Conservation (phyloP, 2,329 filamentous ascomycete species). For the Torrubiella hemipterigena region DNA sequence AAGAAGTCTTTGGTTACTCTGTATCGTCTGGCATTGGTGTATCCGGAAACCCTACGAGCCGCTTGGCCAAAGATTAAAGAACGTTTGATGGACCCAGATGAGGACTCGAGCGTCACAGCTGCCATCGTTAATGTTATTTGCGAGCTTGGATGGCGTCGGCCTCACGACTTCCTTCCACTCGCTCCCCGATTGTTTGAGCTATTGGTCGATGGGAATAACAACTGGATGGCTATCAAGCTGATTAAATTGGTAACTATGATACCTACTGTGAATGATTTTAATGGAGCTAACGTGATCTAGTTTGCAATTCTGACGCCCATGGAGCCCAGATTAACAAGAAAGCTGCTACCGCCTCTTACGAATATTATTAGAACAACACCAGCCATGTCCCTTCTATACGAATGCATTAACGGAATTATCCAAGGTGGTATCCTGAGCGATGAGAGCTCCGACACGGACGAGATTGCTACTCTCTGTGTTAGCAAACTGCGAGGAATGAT, state of each 20-base stretch:
- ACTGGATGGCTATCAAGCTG: constrained; percentile 99
- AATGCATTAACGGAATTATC: constrained; percentile 97
- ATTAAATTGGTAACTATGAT: constrained; percentile 69
- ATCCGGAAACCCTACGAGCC: constrained; percentile 81
- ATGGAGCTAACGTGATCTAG: constrained; percentile 27
- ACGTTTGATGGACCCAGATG: constrained; percentile 74
- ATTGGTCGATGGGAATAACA: constrained; percentile 83
- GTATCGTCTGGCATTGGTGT: constrained; percentile 88
- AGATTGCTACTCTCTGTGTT: constrained; percentile 85
- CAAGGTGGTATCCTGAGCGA: constrained; percentile 87
- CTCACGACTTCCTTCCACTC: constrained; percentile 84
- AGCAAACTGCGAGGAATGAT: constrained; percentile 91
- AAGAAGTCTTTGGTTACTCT: constrained; percentile 96
- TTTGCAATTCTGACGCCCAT: constrained; percentile 91
- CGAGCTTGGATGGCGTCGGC: constrained; percentile 86
- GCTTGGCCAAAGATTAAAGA: constrained; percentile 98
- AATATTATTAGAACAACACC: constrained; percentile 89
- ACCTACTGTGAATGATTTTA: no score
- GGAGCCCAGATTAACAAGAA: constrained; percentile 82
- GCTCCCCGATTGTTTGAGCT: constrained; percentile 88
- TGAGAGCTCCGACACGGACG: constrained; percentile 70
- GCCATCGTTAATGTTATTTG: constrained; percentile 96
- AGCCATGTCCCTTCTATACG: constrained; percentile 96
- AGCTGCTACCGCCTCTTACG: constrained; percentile 80
- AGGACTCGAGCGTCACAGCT: constrained; percentile 87